A percentile compares a stretch with the other conserved stretches of the same genome.
Evolutionary conservation across 805 yeast species (phyloP).

Genomic region (Candida schatavii): DNA sequence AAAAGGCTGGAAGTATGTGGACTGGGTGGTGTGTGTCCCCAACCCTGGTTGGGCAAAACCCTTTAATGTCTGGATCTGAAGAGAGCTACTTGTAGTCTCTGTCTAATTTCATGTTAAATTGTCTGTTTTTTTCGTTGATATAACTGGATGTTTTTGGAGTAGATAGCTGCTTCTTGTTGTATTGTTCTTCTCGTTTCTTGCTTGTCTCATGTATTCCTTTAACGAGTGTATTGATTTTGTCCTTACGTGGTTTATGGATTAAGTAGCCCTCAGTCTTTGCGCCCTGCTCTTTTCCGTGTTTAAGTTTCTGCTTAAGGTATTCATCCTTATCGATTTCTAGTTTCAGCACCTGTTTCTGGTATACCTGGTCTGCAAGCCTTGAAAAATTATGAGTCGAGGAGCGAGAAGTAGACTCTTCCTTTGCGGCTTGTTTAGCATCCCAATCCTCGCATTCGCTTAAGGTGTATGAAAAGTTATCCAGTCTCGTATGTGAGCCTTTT

Average conservation of each 20-base stretch:
- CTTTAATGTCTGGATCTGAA: too few species aligned
- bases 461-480: slow-evolving; percentile 47
- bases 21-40: too few species aligned
- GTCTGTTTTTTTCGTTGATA: slow-evolving; percentile 70
- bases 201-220: slow-evolving; percentile 31
- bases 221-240: slow-evolving; percentile 21
- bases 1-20: too few species aligned
- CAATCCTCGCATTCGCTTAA: slow-evolving; percentile 61
- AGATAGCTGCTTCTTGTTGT: slow-evolving; percentile 31
- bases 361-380: slow-evolving; percentile 59
- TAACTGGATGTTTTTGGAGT: slow-evolving; percentile 36
- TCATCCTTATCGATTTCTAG: slow-evolving; percentile 37
- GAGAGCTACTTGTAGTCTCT: slow-evolving; percentile 56
- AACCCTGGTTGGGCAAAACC: too few species aligned
- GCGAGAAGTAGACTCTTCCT: slow-evolving; percentile 20
- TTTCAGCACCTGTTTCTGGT: slow-evolving; percentile 48
- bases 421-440: slow-evolving; percentile 42
- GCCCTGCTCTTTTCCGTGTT: slow-evolving; percentile 23
- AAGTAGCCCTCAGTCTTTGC: slow-evolving; percentile 18
- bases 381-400: slow-evolving; percentile 49
- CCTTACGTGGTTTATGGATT: slow-evolving; percentile 35
- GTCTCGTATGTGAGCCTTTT: slow-evolving; percentile 36
- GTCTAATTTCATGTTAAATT: slow-evolving; percentile 66
- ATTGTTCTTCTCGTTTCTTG: slow-evolving; percentile 33
- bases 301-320: slow-evolving; percentile 26